phyloP scores from a whole-genome alignment of 78 protist species.

The Bodo saltans region DNA sequence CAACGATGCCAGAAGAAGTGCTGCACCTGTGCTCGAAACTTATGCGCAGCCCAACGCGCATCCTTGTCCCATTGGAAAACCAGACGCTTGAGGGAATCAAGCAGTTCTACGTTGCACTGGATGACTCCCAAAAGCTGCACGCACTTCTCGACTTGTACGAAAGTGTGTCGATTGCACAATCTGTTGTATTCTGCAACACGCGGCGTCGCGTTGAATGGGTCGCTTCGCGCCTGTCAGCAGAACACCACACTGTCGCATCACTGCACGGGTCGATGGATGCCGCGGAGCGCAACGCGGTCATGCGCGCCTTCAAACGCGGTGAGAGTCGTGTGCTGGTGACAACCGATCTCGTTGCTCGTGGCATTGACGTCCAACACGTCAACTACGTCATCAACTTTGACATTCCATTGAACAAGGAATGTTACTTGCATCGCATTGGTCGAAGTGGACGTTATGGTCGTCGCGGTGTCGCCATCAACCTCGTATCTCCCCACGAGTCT shows the following conservation, averaged over 20 bases:
- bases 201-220: slow-evolving; percentile 92
- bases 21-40: slow-evolving; percentile 92
- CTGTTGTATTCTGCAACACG: slow-evolving; percentile 94
- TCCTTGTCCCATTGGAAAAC: slow-evolving; percentile 97
- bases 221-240: slow-evolving; percentile 69
- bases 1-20: slow-evolving; percentile 97
- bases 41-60: slow-evolving; percentile 94
- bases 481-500: slow-evolving; percentile 58
- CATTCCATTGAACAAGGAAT: slow-evolving; percentile 23
- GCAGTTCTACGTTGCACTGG: slow-evolving; percentile 95
- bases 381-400: slow-evolving; percentile 52
- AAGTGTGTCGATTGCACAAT: slow-evolving; percentile 88
- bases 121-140: slow-evolving; percentile 95
- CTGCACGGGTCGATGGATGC: slow-evolving; percentile 94
- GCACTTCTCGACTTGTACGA: slow-evolving; percentile 98
- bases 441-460: slow-evolving; percentile 83
- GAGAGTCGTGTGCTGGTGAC: slow-evolving; percentile 46
- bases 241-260: slow-evolving; percentile 83
- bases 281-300: slow-evolving; percentile 21
- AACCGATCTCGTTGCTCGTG: slow-evolving; percentile 78
- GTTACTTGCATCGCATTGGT: slow-evolving; percentile 68
- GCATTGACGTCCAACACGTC: slow-evolving; percentile 66
- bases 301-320: slow-evolving; percentile 37
- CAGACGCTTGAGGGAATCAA: slow-evolving; percentile 98
- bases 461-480: slow-evolving; percentile 78